Conservation (phyloP, 2,329 filamentous ascomycete species). For the Colletotrichum sojae region DNA sequence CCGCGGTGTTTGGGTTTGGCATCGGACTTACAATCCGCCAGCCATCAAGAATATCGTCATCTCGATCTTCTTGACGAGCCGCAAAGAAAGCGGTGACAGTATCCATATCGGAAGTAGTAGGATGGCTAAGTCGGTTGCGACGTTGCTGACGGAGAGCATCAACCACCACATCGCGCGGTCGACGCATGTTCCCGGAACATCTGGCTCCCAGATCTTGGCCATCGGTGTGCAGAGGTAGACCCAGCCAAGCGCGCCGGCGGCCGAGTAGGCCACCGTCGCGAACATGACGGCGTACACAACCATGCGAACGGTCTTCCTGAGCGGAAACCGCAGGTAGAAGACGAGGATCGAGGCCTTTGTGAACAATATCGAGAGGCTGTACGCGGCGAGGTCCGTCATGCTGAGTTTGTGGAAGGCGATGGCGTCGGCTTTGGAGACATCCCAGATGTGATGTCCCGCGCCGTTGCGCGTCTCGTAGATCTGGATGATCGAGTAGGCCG, state of each 20-base stretch:
- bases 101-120: constrained; percentile 41
- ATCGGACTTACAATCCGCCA: constrained; percentile 36
- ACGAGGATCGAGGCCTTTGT: constrained; percentile 43
- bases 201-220: constrained; percentile 30
- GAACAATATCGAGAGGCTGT: constrained; percentile 43
- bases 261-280: constrained; percentile 31
- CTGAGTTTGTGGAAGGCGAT: constrained; percentile 36
- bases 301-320: not conserved
- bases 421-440: constrained; percentile 15
- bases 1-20: accelerated
- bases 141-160: constrained; percentile 37
- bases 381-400: constrained; percentile 38
- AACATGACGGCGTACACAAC: constrained; percentile 37
- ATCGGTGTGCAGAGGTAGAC: constrained; percentile 38
- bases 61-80: constrained; percentile 37
- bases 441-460: constrained; percentile 32
- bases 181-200: constrained; percentile 29
- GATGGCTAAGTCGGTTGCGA: constrained; percentile 42
- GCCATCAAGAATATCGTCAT: constrained; percentile 39
- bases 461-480: constrained; percentile 36
- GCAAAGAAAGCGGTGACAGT: constrained; percentile 21
- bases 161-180: constrained; percentile 38
- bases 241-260: constrained; percentile 24
- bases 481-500: constrained; percentile 30
- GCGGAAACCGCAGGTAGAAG: constrained; percentile 44